A percentile compares a stretch with the other conserved stretches of the same genome.
Evolutionary conservation across 139 green algal species (phyloP).

Genomic region (Chlorella sp.): DNA sequence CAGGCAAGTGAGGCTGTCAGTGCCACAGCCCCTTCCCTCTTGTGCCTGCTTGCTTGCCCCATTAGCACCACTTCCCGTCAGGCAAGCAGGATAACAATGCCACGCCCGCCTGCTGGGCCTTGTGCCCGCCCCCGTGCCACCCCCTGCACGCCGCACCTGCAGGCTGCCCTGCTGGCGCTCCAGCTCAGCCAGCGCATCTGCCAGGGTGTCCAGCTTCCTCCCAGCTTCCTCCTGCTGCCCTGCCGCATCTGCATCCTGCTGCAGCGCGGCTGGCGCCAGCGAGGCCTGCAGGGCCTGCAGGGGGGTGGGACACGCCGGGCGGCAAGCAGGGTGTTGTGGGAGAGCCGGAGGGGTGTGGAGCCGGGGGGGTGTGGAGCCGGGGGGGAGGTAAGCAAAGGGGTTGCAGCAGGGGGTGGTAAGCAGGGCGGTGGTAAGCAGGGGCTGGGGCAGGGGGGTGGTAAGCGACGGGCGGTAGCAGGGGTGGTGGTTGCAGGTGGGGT

Average conservation of each 20-base stretch:
- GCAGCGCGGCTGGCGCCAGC: background rate
- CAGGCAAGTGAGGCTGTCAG: background rate
- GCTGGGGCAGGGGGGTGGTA: no score
- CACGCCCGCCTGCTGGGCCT: background rate
- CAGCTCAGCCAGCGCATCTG: constrained; percentile 1
- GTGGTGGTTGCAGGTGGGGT: no score
- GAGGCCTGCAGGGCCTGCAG: background rate
- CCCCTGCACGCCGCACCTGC: background rate
- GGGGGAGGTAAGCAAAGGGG: background rate
- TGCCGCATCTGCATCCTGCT: background rate
- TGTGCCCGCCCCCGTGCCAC: background rate
- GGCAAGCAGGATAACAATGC: background rate
- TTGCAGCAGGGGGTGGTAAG: no score
- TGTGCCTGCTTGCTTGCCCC: background rate
- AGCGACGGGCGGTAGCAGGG: no score
- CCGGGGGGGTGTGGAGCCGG: no score
- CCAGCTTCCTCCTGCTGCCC: background rate
- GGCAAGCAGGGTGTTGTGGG: no score
- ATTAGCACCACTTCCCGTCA: no score
- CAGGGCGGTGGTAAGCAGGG: background rate
- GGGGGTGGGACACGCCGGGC: no score
- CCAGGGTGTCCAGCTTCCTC: background rate
- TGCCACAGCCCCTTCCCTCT: background rate
- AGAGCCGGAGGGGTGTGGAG: no score
- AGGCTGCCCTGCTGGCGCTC: constrained; percentile 15